Evolutionary conservation across 2,329 filamentous ascomycete genomes (phyloP).

Genomic region (Aspergillus ibericus): DNA sequence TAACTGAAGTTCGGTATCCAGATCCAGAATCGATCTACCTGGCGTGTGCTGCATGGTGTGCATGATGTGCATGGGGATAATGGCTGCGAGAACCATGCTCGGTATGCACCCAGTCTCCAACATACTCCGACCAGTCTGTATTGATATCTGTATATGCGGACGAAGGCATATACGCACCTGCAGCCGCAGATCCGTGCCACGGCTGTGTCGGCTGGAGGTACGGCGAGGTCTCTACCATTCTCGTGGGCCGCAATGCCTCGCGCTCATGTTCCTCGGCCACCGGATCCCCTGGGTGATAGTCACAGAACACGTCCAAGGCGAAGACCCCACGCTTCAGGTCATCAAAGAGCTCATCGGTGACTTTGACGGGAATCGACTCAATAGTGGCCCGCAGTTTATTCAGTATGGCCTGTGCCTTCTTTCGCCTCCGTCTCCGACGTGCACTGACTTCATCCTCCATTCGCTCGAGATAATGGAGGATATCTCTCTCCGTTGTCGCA

Average conservation of each 20-base stretch:
- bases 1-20: not conserved
- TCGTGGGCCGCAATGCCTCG: slow-evolving; percentile 11
- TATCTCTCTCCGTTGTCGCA: slow-evolving; percentile 23
- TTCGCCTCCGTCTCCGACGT: slow-evolving; percentile 23
- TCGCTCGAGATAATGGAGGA: slow-evolving; percentile 22
- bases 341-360: slow-evolving; percentile 29
- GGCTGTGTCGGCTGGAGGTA: slow-evolving; percentile 13
- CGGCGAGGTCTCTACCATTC: slow-evolving; percentile 18
- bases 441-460: slow-evolving; percentile 28
- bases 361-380: slow-evolving; percentile 30
- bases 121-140: slow-evolving; percentile 8
- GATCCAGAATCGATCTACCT: not conserved
- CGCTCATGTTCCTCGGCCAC: slow-evolving; percentile 26
- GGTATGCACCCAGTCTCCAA: slow-evolving; percentile 9
- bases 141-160: slow-evolving; percentile 9
- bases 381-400: slow-evolving; percentile 25
- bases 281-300: slow-evolving; percentile 33
- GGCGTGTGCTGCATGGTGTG: not conserved
- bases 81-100: not conserved
- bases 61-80: not conserved
- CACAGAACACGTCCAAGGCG: slow-evolving; percentile 28
- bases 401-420: slow-evolving; percentile 23
- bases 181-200: slow-evolving; percentile 13
- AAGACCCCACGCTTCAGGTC: slow-evolving; percentile 35
- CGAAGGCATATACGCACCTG: slow-evolving; percentile 14